Evolutionary conservation across 2,329 filamentous ascomycete genomes (phyloP).

Genomic region (Fusarium udum): DNA sequence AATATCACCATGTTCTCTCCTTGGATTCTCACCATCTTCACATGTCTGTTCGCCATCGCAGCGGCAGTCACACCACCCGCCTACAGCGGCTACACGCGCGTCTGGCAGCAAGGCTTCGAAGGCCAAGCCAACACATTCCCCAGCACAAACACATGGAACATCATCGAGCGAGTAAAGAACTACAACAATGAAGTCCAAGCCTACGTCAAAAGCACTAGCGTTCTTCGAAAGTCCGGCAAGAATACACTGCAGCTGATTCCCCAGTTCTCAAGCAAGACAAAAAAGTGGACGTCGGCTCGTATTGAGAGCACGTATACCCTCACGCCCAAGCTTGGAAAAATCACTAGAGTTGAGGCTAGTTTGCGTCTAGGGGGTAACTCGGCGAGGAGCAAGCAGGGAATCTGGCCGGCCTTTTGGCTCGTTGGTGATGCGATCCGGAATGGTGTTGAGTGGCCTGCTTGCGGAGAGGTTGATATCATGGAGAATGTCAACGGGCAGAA

Average conservation of each 20-base stretch:
- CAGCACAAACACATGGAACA: constrained; percentile 53
- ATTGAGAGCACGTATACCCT: constrained; percentile 61
- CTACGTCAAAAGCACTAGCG: constrained; percentile 57
- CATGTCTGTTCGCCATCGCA: constrained; percentile 46
- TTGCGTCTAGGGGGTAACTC: constrained; percentile 58
- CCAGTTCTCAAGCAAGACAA: constrained; percentile 46
- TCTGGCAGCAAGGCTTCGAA: constrained; percentile 57
- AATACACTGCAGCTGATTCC: constrained; percentile 63
- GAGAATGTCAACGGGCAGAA: constrained; percentile 63
- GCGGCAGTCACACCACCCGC: constrained; percentile 50
- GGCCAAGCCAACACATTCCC: constrained; percentile 50
- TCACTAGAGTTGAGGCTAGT: constrained; percentile 57
- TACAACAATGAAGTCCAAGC: constrained; percentile 63
- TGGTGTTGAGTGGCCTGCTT: constrained; percentile 60
- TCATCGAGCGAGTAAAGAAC: constrained; percentile 52
- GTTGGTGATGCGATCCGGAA: constrained; percentile 60
- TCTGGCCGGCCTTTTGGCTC: constrained; percentile 70
- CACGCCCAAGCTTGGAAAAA: constrained; percentile 56
- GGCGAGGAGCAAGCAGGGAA: constrained; percentile 57
- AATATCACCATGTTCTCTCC: constrained; percentile 36
- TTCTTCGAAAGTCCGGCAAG: constrained; percentile 61
- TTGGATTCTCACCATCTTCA: constrained; percentile 39
- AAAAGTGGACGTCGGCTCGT: constrained; percentile 64
- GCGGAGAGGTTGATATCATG: constrained; percentile 67
- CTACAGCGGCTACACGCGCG: constrained; percentile 51